phyloP scores from a whole-genome alignment of 306 rosid species.

The Albizia julibrissin region DNA sequence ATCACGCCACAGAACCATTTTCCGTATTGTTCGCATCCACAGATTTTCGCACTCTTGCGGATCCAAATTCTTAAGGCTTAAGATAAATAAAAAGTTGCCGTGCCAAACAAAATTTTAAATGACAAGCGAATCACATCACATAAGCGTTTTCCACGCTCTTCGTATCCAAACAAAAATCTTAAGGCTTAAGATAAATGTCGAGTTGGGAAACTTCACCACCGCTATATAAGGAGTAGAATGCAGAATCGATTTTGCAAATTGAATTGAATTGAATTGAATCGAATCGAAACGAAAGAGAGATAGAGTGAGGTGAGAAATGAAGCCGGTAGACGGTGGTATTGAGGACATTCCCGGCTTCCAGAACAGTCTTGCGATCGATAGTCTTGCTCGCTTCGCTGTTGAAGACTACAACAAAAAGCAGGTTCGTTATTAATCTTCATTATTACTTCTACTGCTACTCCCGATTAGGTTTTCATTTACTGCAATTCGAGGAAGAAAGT shows the following conservation, averaged over 20 bases:
- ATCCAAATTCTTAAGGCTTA: not conserved
- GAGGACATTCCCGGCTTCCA: slow-evolving; percentile 25
- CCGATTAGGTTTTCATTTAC: too few species aligned
- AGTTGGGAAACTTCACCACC: not conserved
- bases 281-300: too few species aligned
- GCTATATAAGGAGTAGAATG: not conserved
- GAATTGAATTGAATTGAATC: not conserved
- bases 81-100: not conserved
- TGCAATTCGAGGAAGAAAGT: too few species aligned
- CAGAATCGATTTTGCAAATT: not conserved
- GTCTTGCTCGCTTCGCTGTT: slow-evolving; percentile 48
- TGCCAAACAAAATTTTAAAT: too few species aligned
- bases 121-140: too few species aligned
- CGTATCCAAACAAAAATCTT: not conserved
- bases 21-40: too few species aligned
- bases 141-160: too few species aligned
- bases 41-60: too few species aligned
- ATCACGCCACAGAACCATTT: too few species aligned
- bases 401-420: slow-evolving; percentile 44
- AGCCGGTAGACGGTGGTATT: slow-evolving; percentile 26
- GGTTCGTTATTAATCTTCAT: slow-evolving; percentile 14
- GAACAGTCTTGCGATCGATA: slow-evolving; percentile 36
- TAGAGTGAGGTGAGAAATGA: slow-evolving; percentile 5
- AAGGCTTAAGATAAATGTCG: not conserved
- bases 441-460: too few species aligned